Base-by-base conservation (phyloP, 257 asterid genomes). In the Oldenlandia corymbosa region DNA sequence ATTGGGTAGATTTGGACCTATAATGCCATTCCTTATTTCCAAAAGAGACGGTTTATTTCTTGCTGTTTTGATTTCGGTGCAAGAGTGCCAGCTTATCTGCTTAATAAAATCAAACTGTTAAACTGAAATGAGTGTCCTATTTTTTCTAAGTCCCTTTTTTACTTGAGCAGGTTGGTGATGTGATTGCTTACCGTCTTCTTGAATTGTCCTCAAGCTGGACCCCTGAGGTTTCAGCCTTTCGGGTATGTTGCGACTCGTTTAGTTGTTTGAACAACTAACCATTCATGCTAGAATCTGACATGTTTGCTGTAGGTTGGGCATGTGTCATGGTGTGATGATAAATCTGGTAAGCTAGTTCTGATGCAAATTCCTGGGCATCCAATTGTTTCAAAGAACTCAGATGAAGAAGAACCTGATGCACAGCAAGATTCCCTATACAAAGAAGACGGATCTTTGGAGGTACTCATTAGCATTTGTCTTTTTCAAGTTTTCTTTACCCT, bases 141-240 rank as follows among this genome's bases (percentile, higher is more conserved):
- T 50, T 51, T 13, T 42, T 9, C 60, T 50, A 49, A 39, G 24
- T 18, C 43, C 13, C 8, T 16, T 55, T 46, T 28, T 57, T 2
- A 41, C 56, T 24, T 68, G 75, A 65, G 62, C 86, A 93, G 99
- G 86, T 75, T 76, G 97, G 96, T 67, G 96, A 87, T 70, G 75
- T 86, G 79, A 80, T 93, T 68, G 96, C 84, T 16, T 93, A 90
- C 60, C 88, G 90, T 37, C 24, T 85, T 63, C 83, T 90, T 68
- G 96, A 90, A 73, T 80, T 93, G 62, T 87, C 99, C 65, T 90
- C 99, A 20, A 70, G 86, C 71, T 90, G 97, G 97, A 87, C 94
- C 60, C 99, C 99, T 27, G 96, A 84, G 80, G 78, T 85, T 65
- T 84, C 96, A 49, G 65, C 80, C 8, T 80, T 57, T 73, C 88